Conservation (phyloP, 1,284 basidiomycete species). For the Xerocomus amazonicus region DNA sequence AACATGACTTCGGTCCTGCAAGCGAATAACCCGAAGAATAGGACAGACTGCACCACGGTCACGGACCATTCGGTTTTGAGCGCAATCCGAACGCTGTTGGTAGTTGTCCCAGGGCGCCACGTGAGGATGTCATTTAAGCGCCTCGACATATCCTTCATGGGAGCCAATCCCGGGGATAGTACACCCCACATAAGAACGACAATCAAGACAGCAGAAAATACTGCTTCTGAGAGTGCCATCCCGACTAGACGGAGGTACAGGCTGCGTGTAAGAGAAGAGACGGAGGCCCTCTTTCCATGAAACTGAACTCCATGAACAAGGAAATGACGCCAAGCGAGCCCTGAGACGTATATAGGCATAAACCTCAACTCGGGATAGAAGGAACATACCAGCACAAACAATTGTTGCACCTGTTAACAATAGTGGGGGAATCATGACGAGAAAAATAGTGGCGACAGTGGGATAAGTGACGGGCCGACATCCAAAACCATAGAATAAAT, state of each 20-base stretch:
- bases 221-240: slow-evolving; percentile 37
- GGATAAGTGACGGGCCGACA: slow-evolving; percentile 59
- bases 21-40: slow-evolving; percentile 40
- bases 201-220: slow-evolving; percentile 24
- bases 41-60: slow-evolving; percentile 36
- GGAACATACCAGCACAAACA: slow-evolving; percentile 38
- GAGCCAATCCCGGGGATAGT: slow-evolving; percentile 21
- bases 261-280: slow-evolving; percentile 29
- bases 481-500: slow-evolving; percentile 59
- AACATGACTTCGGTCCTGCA: slow-evolving; percentile 21
- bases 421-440: slow-evolving; percentile 59
- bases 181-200: slow-evolving; percentile 13
- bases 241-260: slow-evolving; percentile 44
- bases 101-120: slow-evolving; percentile 13
- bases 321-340: slow-evolving; percentile 30
- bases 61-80: slow-evolving; percentile 40
- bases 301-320: slow-evolving; percentile 30
- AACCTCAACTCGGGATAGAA: not conserved
- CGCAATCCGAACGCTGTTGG: slow-evolving; percentile 23
- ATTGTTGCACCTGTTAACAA: slow-evolving; percentile 44
- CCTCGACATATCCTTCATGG: slow-evolving; percentile 16
- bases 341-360: slow-evolving; percentile 8
- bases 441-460: slow-evolving; percentile 46
- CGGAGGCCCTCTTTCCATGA: slow-evolving; percentile 18
- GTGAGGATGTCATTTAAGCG: slow-evolving; percentile 13